Evolutionary conservation across 345 rosid genomes (phyloP).

Genomic region (Eucalyptus curtisii): DNA sequence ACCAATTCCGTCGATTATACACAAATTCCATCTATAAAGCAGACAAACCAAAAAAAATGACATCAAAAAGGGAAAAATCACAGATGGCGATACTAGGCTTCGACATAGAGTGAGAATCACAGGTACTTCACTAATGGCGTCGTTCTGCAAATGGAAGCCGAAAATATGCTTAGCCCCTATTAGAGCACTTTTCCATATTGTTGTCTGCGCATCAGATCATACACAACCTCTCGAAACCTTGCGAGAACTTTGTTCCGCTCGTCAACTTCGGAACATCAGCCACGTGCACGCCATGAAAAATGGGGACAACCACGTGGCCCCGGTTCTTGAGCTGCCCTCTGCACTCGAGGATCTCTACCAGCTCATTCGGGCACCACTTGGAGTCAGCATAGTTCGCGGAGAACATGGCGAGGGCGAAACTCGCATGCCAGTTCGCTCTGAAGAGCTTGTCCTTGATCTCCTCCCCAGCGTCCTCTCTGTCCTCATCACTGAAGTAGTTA

Average conservation of each 20-base stretch:
- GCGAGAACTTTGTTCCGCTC: background rate
- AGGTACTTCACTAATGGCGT: background rate
- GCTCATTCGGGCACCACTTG: background rate
- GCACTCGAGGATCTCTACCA: background rate
- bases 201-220: fast-evolving
- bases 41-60: background rate
- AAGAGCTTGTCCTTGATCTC: background rate
- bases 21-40: background rate
- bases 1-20: background rate
- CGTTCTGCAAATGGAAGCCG: background rate
- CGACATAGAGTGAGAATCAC: background rate
- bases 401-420: background rate
- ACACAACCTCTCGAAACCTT: background rate
- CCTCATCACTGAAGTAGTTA: background rate
- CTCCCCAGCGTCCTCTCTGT: background rate
- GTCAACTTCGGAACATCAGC: background rate
- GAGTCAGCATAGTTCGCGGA: background rate
- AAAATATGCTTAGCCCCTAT: fast-evolving
- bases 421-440: background rate
- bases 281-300: background rate
- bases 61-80: background rate
- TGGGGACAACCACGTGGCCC: background rate
- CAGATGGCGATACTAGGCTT: background rate
- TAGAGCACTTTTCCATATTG: background rate
- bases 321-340: background rate